Base-by-base conservation (phyloP, 768 basidiomycete genomes). In the Exsudoporus frostii region DNA sequence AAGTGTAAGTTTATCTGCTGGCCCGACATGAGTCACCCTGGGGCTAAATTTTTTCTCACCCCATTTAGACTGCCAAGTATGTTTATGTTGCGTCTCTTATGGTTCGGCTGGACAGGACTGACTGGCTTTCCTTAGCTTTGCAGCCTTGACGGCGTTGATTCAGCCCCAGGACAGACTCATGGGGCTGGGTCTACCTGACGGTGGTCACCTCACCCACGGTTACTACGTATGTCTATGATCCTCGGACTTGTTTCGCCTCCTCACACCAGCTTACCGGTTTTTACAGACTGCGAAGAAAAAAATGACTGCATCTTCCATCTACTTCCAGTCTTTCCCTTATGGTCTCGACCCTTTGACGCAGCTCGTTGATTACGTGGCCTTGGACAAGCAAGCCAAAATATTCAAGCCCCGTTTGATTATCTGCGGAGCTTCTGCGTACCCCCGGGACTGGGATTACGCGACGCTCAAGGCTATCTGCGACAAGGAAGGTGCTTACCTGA, bases 221-320 rank as follows among this genome's bases (percentile, higher is more conserved):
- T 96, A 96, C 79, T 99, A 95, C 74, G 89, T 90, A 65, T 61
- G 84, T 76, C 17, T 25, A 15, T 27, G 7, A 37, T 25, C 6
- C 29, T 25, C n/a, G 22, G 25, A 25, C 33, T 40, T 37, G 9
- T 48, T 42, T 49, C n/a, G 37, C 27, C 0, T 32, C 9, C 41
- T 49, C 32, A 27, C 15, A 8, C 24, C n/a, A 37, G 37, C 49
- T 55, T 19, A 55, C 39, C 19, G 45, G 37, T 59, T 20, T 54
- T 39, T 42, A 17, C 62, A 92, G 90, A 96, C 93, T 51, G 92
- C 93, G 54, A 98, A 98, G 79, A 97, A 98, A 81, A 98, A 99
- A 76, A 98, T 99, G 86, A 98, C 97, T 32, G 92, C 97, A 33
- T 98, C 96, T 22, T 98, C 97, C 19, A 98, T 99, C 76, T 98